A percentile compares a stretch with the other conserved stretches of the same genome.
phyloP scores from a whole-genome alignment of 2,329 filamentous ascomycete genomes.

The Diaporthe sp. region DNA sequence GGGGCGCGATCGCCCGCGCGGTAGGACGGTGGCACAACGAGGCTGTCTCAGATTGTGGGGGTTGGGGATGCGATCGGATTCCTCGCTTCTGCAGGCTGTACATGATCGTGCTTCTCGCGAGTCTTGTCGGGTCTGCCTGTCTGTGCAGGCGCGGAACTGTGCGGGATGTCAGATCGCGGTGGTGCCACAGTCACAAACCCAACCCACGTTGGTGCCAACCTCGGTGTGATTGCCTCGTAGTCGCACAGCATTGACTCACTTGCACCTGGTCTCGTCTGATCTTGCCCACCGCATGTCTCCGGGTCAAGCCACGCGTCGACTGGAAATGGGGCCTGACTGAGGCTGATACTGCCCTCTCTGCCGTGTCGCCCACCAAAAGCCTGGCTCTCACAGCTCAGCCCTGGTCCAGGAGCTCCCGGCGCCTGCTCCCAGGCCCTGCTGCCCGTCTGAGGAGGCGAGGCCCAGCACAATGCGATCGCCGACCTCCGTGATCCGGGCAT shows the following conservation, averaged over 20 bases:
- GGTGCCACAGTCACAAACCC: constrained; percentile 35
- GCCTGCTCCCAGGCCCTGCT: constrained; percentile 9
- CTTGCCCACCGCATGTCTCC: constrained; percentile 31
- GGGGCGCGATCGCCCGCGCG: constrained; percentile 26
- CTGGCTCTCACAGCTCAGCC: neutral
- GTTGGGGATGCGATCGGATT: constrained; percentile 6
- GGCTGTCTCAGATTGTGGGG: constrained; percentile 32
- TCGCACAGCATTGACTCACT: constrained; percentile 31
- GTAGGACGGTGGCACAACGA: constrained; percentile 25
- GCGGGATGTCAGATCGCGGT: constrained; percentile 25
- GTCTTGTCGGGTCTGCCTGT: constrained; percentile 15
- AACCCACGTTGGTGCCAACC: constrained; percentile 21
- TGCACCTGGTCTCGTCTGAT: constrained; percentile 30
- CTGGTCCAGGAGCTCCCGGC: constrained; percentile 10
- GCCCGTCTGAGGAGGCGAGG: constrained; percentile 36
- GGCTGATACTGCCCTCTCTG: constrained; percentile 30
- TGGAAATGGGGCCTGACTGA: constrained; percentile 25
- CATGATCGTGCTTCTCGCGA: constrained; percentile 31
- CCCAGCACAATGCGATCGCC: constrained; percentile 30
- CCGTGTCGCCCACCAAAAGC: constrained; percentile 33
- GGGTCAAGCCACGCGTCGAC: constrained; percentile 11
- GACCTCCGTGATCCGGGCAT: constrained; percentile 30
- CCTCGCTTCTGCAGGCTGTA: constrained; percentile 35
- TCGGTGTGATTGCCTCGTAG: constrained; percentile 28
- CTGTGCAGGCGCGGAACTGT: constrained; percentile 7